Evolutionary conservation across 352 stramenopile genomes (phyloP), one percentile per base, ranked within the genome.

Genomic region (Phytopythium sindhum): DNA sequence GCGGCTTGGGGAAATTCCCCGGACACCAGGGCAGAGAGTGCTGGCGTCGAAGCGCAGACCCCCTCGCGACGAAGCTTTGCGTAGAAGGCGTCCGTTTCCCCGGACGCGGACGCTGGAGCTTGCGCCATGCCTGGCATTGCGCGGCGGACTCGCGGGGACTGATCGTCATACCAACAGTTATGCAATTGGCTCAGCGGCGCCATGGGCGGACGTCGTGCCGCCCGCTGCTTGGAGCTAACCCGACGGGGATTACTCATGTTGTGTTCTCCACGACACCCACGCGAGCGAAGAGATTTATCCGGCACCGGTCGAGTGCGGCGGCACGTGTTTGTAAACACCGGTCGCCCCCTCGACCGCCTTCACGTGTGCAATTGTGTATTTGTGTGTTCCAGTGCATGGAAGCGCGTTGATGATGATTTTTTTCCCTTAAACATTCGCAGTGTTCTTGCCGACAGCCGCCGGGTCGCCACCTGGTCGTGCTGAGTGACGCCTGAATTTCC

Each of bases 161-260:
- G 85, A 92, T 94, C 74, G 85, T 92, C 83, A 91, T 92, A 89
- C 80, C 88, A 90, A 94, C 75, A 94, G 85, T 94, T 94, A 94
- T 94, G 85, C 85, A 94, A 94, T 94, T 94, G 85, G 85, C 85
- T 91, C 84, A 87, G 71, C 69, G 74, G 73, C 83, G 57, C 52
- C 52, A 67, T 15, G 53, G 57, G 57, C 67, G 73, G 72, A 88
- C 74, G 84, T 90, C 80, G 78, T 90, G 78, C 66, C 72, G 72
- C 65, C 53, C 63, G 80, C 63, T 64, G 73, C 80, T 87, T 88
- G 60, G 81, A 91, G 85, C 84, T 92, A 94, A 94, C 85, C 81
- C 85, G 83, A 94, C 85, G 85, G 85, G 85, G 85, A 91, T 94
- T 90, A 94, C 85, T 94, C 85, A 94, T 89, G 84, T 94, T 86